Percentiles rank a stretch among this genome's conserved stretches.
Conservation (phyloP, 2,329 filamentous ascomycete genomes). For the Lecanicillium sp. region DNA sequence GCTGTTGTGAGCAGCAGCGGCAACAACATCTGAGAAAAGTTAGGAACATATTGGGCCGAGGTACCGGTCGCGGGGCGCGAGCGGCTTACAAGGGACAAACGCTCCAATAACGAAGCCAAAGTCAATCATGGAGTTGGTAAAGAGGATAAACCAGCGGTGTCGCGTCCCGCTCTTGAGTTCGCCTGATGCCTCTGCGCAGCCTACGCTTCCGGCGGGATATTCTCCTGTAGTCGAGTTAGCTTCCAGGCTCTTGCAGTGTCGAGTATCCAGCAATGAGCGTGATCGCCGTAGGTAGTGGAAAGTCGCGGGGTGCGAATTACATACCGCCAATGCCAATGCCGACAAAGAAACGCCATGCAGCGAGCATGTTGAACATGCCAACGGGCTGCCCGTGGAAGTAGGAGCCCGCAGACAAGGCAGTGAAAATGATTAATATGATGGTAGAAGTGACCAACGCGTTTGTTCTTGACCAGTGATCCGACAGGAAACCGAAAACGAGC, state of each 20-base stretch:
- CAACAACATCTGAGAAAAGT: slow-evolving; percentile 34
- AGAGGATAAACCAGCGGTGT: slow-evolving; percentile 85
- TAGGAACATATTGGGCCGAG: too few relatives aligned
- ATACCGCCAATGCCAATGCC: slow-evolving; percentile 69
- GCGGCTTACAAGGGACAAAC: slow-evolving; percentile 54
- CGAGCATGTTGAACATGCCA: slow-evolving; percentile 68
- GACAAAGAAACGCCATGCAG: slow-evolving; percentile 78
- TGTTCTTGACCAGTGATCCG: slow-evolving; percentile 78
- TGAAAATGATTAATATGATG: slow-evolving; percentile 76
- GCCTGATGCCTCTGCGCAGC: slow-evolving; percentile 74
- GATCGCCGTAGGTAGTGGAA: too few relatives aligned
- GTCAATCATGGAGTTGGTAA: slow-evolving; percentile 84
- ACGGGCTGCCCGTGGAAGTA: slow-evolving; percentile 63
- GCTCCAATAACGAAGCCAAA: slow-evolving; percentile 74
- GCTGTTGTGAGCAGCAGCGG: slow-evolving; percentile 46
- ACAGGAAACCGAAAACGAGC: slow-evolving; percentile 71
- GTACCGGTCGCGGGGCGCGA: too few relatives aligned
- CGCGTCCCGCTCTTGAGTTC: slow-evolving; percentile 72
- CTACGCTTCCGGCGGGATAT: slow-evolving; percentile 77
- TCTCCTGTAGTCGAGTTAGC: too few relatives aligned
- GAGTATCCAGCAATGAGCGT: too few relatives aligned
- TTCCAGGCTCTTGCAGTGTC: too few relatives aligned
- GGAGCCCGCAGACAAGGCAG: slow-evolving; percentile 67
- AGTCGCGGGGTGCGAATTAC: too few relatives aligned
- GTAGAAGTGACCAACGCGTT: slow-evolving; percentile 77